Base-by-base conservation (phyloP, 345 rosid genomes). In the Psidium guajava region DNA sequence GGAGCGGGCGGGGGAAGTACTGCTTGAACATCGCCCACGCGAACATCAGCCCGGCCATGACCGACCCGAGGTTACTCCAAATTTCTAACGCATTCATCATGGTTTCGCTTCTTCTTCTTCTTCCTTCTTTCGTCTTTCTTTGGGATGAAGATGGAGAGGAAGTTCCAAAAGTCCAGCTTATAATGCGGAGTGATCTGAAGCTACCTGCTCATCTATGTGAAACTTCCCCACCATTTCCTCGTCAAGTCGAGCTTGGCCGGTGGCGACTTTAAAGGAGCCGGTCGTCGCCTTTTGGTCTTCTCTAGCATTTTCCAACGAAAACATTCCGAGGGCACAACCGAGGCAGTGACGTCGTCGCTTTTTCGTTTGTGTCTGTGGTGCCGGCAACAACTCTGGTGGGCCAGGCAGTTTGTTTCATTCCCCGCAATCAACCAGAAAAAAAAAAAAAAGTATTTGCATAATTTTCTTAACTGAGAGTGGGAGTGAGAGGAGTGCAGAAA, bases 11-110 rank as follows among this genome's bases (percentile, higher is more conserved):
- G 0, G 95, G 96, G 73, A 90, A 90, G 86, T 88, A 87, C 73
- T 93, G 93, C 74, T 89, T 88, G 61, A 92, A 82, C 77, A 91
- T 86, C 28, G 93, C 93, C 94, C 91, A 90, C 18, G 91, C 51
- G 86, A 92, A 90, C 88, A 92, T 86, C 11, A 90, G 8, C 85
- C 89, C 85, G 9, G 91, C 94, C 53, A 89, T 20, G 55, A 86
- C 61, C 7, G 93, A 90, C 16, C 92, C 90, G 5, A 88, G 55
- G 83, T 87, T 27, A 13, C 86, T 15, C 28, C 88, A 51, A 54
- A 82, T 57, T 16, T 88, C 90, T 61, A 47, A 75, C 1, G 49
- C 11, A 0, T 44, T 87, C 91, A 88, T 88, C 50, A 80, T 75
- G 74, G 42, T 61, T 61, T 61, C 74, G 18, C 40, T 32, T 6